phyloP scores from a whole-genome alignment of 1,139 yeast genomes.

The Hanseniaspora uvarum region DNA sequence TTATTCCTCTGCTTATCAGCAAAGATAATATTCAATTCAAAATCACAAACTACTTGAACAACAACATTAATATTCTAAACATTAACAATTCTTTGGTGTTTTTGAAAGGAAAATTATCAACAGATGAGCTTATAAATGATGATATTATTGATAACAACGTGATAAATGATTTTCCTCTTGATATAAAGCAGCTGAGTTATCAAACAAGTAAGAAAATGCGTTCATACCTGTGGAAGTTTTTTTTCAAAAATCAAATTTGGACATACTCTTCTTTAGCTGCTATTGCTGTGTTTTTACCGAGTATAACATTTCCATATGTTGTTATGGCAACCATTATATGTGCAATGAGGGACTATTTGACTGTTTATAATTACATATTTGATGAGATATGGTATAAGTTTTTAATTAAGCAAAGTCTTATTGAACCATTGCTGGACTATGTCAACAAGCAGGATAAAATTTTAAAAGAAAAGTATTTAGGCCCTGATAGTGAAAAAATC shows the following conservation, averaged over 20 bases:
- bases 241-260: slow-evolving; percentile 10
- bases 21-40: slow-evolving; percentile 9
- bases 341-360: slow-evolving; percentile 14
- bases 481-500: not conserved
- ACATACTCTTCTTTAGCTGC: slow-evolving; percentile 10
- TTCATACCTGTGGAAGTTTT: slow-evolving; percentile 14
- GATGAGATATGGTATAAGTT: slow-evolving; percentile 16
- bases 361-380: slow-evolving; percentile 13
- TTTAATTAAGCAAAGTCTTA: slow-evolving; percentile 10
- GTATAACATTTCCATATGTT: slow-evolving; percentile 1
- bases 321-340: slow-evolving; percentile 5
- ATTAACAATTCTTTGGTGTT: slow-evolving; percentile 17
- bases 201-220: slow-evolving; percentile 15
- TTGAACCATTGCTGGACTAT: slow-evolving; percentile 10
- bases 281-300: not conserved
- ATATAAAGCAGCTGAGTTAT: slow-evolving; percentile 12
- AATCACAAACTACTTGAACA: slow-evolving; percentile 12
- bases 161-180: slow-evolving; percentile 15
- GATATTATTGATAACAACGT: slow-evolving; percentile 16
- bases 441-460: slow-evolving; percentile 13
- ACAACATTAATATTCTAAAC: slow-evolving; percentile 12
- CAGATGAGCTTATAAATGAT: slow-evolving; percentile 11
- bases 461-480: slow-evolving; percentile 11
- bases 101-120: slow-evolving; percentile 14
- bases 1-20: slow-evolving; percentile 10